Percentiles rank a stretch among this genome's conserved stretches.
Evolutionary conservation across 2,329 filamentous ascomycete genomes (phyloP).

Genomic region (Ascochyta koolunga): DNA sequence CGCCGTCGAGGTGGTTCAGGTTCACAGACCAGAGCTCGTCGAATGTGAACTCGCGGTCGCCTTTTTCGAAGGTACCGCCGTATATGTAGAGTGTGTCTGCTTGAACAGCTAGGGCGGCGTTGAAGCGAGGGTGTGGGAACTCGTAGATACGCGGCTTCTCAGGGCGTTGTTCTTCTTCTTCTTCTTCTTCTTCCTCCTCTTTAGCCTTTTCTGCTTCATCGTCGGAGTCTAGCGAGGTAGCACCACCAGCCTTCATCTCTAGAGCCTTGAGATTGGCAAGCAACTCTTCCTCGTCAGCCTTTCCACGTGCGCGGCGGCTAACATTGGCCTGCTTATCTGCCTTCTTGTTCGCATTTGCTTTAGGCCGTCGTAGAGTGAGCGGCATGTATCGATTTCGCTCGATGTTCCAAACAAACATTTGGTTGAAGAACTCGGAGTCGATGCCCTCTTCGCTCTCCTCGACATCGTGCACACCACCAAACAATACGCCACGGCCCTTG

Average conservation of each 20-base stretch:
- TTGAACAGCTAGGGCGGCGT: conserved; percentile 87
- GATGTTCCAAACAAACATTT: conserved; percentile 89
- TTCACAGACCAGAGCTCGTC: conserved; percentile 94
- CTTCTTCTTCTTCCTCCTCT: conserved; percentile 48
- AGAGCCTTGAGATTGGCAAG: conserved; percentile 84
- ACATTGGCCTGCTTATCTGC: conserved; percentile 46
- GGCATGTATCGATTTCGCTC: conserved; percentile 96
- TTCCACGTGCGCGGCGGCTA: conserved; percentile 69
- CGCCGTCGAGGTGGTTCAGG: conserved; percentile 91
- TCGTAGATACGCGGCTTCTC: conserved; percentile 71
- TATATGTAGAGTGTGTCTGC: conserved; percentile 93
- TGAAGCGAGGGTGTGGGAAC: conserved; percentile 89
- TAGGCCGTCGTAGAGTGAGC: conserved; percentile 75
- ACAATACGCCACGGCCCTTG: conserved; percentile 88
- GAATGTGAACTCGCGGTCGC: conserved; percentile 92
- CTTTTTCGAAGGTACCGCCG: conserved; percentile 93
- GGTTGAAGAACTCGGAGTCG: conserved; percentile 96
- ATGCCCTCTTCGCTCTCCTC: conserved; percentile 93
- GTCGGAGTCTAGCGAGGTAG: conserved; percentile 47
- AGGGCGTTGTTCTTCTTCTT: conserved; percentile 59
- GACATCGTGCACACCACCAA: conserved; percentile 93
- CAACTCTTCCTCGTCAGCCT: conserved; percentile 90
- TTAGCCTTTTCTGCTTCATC: conserved; percentile 38
- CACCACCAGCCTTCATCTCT: conserved; percentile 73
- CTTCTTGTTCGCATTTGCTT: conserved; percentile 68